Percentiles rank a stretch among this genome's conserved stretches.
Conservation (phyloP, 2,329 filamentous ascomycete species). For the Paecilomyces dactylethromorphus region DNA sequence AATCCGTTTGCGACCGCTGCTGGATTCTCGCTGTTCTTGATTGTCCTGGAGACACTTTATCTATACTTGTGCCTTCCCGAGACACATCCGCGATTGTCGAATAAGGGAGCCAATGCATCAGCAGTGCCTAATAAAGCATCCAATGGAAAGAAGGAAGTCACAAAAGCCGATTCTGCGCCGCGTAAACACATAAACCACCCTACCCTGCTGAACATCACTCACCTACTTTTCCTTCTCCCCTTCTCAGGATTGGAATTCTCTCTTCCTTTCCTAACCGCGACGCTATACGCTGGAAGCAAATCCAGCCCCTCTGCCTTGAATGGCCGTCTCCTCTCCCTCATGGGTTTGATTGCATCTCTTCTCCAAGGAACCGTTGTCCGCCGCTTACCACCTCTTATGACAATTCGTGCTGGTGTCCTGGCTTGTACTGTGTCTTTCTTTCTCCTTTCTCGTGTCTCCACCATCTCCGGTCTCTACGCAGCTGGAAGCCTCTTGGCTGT, state of each 20-base stretch:
- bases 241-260: conserved; percentile 99
- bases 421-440: conserved; percentile 75
- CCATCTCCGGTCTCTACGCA: conserved; percentile 65
- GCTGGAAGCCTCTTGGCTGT: conserved; percentile 80
- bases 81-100: conserved; percentile 57
- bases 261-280: conserved; percentile 93
- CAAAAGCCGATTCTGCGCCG: conserved; percentile 12
- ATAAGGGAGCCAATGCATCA: conserved; percentile 27
- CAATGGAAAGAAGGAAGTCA: conserved; percentile 3
- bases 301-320: conserved; percentile 60
- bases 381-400: conserved; percentile 71
- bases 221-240: conserved; percentile 88
- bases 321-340: conserved; percentile 78
- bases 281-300: conserved; percentile 60
- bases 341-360: conserved; percentile 85
- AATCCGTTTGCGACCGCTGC: conserved; percentile 95
- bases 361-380: conserved; percentile 89
- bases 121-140: conserved; percentile 16
- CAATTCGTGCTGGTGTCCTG: conserved; percentile 71
- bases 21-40: conserved; percentile 75
- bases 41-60: conserved; percentile 82
- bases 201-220: conserved; percentile 71
- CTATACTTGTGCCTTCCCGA: conserved; percentile 81
- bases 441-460: conserved; percentile 64
- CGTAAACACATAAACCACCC: conserved; percentile 71